Conservation (phyloP, 2,329 filamentous ascomycete species). For the Remersonia thermophila region DNA sequence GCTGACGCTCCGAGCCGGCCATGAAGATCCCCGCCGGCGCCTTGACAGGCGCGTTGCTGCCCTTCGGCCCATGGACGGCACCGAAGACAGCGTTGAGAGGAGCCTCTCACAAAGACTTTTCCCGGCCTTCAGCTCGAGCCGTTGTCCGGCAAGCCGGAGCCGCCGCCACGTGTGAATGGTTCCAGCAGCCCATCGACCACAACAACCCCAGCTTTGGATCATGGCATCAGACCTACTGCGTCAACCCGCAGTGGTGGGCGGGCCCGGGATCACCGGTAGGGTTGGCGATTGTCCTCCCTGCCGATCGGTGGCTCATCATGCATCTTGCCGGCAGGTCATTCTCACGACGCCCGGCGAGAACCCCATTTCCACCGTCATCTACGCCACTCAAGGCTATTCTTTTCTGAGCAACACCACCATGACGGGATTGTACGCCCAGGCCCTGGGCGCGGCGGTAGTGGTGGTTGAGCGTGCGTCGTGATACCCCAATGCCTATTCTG, state of each 20-base stretch:
- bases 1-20: too few relatives aligned
- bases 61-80: conserved; percentile 11
- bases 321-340: conserved; percentile 7
- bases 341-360: conserved; percentile 14
- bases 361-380: conserved; percentile 7
- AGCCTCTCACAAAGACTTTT: neutral
- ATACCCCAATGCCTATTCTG: neutral
- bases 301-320: too few relatives aligned
- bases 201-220: conserved; percentile 9
- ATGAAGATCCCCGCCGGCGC: conserved; percentile 11
- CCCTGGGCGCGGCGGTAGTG: conserved; percentile 11
- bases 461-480: conserved; percentile 13
- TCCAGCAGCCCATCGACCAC: conserved; percentile 17
- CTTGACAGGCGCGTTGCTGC: conserved; percentile 4
- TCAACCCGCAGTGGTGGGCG: conserved; percentile 13
- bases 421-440: conserved; percentile 11
- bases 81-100: conserved; percentile 10
- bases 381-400: conserved; percentile 8
- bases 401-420: conserved; percentile 16
- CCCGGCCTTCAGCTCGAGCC: too few relatives aligned
- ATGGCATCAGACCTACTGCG: conserved; percentile 17
- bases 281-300: too few relatives aligned
- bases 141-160: conserved; percentile 6
- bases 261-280: conserved; percentile 15
- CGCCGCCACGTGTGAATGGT: conserved; percentile 11